Base-by-base conservation (phyloP, 768 basidiomycete species). In the Amanita inopinata region DNA sequence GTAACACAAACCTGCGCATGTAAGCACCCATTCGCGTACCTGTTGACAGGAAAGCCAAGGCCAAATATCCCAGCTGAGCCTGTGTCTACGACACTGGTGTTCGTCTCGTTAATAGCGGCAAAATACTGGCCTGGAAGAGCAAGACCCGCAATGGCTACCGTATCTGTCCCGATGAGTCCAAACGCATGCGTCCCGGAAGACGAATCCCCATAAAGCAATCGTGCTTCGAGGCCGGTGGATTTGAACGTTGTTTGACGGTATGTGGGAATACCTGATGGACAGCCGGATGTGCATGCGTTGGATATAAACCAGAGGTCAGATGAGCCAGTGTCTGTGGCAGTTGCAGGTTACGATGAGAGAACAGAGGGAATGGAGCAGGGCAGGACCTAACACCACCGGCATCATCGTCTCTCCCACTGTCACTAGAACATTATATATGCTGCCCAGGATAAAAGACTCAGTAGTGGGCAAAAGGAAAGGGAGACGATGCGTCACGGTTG, bases 301-400 rank as follows among this genome's bases (percentile, higher is more conserved):
- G 81, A 81, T 19, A 79, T 58, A 7, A 81, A 69, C 85, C 85
- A 88, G 4, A 86, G 56, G 52, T 88, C 84, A 3, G 84, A 78
- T 2, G 84, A 87, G 33, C 84, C 84, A 1, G 83, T 84, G 49
- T 87, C 84, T 83, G 37, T 8, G 1, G 35, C 11, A 15, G 15
- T 14, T 15, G 7, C 24, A 11, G 42, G 19, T 18, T 28, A 19
- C 23, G 18, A 23, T 15, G n/a, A 30, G 25, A 6, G 14, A 30
- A 39, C n/a, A n/a, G 31, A 41, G 30, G 7, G 17, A n/a, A 12
- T 41, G 4, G 11, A 12, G 18, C 27, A 5, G 33, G 3, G 3
- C 45, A 66, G 43, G 46, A 83, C 82, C 82, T 9, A 86, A 61
- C 24, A 85, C 67, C 9, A 86, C 60, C 11, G 82, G 71, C 5